Percentiles rank a stretch among this genome's conserved stretches.
These are phyloP conservation scores for Sclerotinia spermophila DNA, from an alignment of 2,329 filamentous ascomycete genomes.

Conservation along the genomic window DNA sequence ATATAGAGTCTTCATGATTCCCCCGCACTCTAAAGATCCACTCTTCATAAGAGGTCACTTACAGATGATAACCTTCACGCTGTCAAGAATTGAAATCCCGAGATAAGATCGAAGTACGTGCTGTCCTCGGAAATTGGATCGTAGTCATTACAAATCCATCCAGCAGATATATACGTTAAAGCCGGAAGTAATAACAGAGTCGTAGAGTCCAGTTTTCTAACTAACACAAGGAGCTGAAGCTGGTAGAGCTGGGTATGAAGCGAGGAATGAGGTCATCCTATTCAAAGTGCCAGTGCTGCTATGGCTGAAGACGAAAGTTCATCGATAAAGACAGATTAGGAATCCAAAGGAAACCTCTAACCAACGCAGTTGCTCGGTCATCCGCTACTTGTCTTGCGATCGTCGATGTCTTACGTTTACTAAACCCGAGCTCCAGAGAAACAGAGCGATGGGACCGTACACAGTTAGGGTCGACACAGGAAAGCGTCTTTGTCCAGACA, in stretches of 20 bases:
- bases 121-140: neutral
- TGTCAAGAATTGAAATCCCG: neutral
- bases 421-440: no score
- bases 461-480: neutral
- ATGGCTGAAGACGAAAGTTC: neutral
- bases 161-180: neutral
- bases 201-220: neutral
- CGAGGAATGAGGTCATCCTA: neutral
- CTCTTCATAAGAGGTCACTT: neutral
- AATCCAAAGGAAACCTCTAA: neutral
- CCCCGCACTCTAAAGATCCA: neutral
- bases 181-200: fast-evolving
- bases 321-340: neutral
- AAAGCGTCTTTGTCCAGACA: neutral
- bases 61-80: neutral
- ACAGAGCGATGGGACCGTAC: no score
- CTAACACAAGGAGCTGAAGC: neutral
- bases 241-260: fast-evolving
- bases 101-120: neutral
- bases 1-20: neutral
- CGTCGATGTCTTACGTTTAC: neutral
- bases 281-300: neutral
- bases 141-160: fast-evolving
- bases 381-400: neutral
- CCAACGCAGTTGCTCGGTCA: neutral